A percentile compares a stretch with the other conserved stretches of the same genome.
phyloP scores from a whole-genome alignment of 2,329 filamentous ascomycete species.

The Sporothrix brasiliensis region DNA sequence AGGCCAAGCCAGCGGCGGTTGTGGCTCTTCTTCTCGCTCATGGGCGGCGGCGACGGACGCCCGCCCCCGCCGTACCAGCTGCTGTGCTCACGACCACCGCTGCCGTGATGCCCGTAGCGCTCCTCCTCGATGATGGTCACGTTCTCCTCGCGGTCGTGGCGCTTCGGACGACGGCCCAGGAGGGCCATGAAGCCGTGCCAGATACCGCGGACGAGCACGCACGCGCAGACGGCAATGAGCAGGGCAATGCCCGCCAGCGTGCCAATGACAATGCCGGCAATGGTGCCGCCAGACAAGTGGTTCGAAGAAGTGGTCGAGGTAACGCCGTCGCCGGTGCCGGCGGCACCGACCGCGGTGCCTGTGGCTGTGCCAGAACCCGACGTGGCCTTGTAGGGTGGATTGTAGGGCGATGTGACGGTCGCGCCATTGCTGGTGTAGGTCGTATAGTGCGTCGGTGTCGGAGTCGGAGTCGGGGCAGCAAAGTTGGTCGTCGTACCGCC shows the following conservation, averaged over 20 bases:
- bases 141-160: slow-evolving; percentile 51
- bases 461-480: slow-evolving; percentile 37
- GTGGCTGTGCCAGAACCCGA: slow-evolving; percentile 57
- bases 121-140: slow-evolving; percentile 60
- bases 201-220: slow-evolving; percentile 66
- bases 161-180: slow-evolving; percentile 56
- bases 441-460: slow-evolving; percentile 45
- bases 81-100: slow-evolving; percentile 52
- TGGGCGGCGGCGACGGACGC: slow-evolving; percentile 42
- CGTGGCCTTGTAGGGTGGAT: slow-evolving; percentile 55
- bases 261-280: slow-evolving; percentile 80
- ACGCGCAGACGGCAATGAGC: slow-evolving; percentile 72
- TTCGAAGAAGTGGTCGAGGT: slow-evolving; percentile 44
- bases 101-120: slow-evolving; percentile 55
- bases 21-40: slow-evolving; percentile 55
- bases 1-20: slow-evolving; percentile 58
- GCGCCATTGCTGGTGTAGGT: slow-evolving; percentile 46
- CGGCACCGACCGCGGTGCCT: slow-evolving; percentile 51
- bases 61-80: slow-evolving; percentile 53
- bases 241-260: slow-evolving; percentile 67
- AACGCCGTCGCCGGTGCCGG: slow-evolving; percentile 56
- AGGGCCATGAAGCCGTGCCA: slow-evolving; percentile 63
- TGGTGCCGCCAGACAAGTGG: slow-evolving; percentile 69
- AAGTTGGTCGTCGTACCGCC: slow-evolving; percentile 42
- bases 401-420: slow-evolving; percentile 59